Percentiles rank a stretch among this genome's conserved stretches.
Conservation (phyloP, 139 green algal genomes). For the Limnomonas spitsbergensis region DNA sequence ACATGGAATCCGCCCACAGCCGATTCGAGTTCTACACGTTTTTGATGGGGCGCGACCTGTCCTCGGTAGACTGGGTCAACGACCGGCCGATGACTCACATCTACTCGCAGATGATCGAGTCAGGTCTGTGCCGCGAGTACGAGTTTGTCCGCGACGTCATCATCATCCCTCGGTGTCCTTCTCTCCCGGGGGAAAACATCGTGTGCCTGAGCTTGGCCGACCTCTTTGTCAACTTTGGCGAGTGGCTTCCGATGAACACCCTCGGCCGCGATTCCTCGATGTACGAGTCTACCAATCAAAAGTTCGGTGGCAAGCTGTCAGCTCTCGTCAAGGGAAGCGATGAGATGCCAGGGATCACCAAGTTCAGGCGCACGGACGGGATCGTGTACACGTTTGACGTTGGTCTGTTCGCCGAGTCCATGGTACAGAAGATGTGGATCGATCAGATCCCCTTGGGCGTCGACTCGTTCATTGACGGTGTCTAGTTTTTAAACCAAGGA, state of each 20-base stretch:
- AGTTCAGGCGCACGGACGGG: neutral
- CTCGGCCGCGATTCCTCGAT: neutral
- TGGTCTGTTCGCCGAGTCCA: neutral
- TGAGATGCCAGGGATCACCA: neutral
- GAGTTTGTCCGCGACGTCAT: neutral
- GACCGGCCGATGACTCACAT: neutral
- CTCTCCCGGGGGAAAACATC: neutral
- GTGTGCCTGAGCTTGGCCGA: neutral
- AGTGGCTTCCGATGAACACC: neutral
- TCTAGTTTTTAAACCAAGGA: too few species aligned
- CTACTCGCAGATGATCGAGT: neutral
- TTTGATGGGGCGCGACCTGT: conserved; percentile 9
- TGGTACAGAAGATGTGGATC: neutral
- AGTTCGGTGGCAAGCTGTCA: neutral
- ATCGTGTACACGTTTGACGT: neutral
- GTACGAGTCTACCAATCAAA: neutral
- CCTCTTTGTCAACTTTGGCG: neutral
- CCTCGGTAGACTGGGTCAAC: neutral
- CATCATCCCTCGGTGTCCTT: neutral
- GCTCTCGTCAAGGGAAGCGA: neutral
- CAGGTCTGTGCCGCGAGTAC: neutral
- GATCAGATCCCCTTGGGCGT: too few species aligned
- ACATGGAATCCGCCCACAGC: neutral
- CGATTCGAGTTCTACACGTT: conserved; percentile 8
- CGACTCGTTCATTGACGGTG: too few species aligned